phyloP scores from a whole-genome alignment of 805 yeast genomes.

The Kuraishia piskuri region DNA sequence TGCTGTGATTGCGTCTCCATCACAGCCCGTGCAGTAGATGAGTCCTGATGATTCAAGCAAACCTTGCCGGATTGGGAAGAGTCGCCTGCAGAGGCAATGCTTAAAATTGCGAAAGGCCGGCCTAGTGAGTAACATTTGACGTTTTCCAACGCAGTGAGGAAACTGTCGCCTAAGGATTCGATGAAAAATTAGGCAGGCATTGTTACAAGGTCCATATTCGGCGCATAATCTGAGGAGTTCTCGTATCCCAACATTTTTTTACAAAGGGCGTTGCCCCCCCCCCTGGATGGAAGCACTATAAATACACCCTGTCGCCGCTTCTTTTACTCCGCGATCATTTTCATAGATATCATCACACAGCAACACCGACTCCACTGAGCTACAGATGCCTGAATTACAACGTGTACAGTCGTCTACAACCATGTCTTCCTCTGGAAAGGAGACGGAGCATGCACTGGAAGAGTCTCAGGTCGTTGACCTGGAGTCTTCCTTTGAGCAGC shows the following conservation, averaged over 20 bases:
- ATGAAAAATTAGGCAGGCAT: background rate
- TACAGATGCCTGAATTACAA: background rate
- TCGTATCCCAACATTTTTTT: background rate
- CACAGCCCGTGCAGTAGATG: background rate
- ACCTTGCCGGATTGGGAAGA: background rate
- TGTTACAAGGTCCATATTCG: background rate
- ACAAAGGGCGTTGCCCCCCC: background rate
- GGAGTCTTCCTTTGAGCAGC: conserved; percentile 4
- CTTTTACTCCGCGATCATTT: background rate
- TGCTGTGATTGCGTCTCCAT: background rate
- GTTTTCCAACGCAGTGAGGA: background rate
- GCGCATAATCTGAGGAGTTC: background rate
- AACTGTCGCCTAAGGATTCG: background rate
- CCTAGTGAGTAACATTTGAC: background rate
- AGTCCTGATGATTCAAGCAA: background rate
- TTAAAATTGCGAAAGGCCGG: background rate
- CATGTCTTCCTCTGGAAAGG: background rate
- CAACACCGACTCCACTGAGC: background rate
- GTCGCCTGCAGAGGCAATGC: background rate
- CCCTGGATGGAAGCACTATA: background rate
- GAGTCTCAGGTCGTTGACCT: background rate
- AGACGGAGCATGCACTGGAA: background rate
- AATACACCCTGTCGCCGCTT: background rate
- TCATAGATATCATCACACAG: background rate
- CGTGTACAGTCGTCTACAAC: background rate